Conservation (phyloP, 768 basidiomycete species). For the Boletus rubroflammeus region DNA sequence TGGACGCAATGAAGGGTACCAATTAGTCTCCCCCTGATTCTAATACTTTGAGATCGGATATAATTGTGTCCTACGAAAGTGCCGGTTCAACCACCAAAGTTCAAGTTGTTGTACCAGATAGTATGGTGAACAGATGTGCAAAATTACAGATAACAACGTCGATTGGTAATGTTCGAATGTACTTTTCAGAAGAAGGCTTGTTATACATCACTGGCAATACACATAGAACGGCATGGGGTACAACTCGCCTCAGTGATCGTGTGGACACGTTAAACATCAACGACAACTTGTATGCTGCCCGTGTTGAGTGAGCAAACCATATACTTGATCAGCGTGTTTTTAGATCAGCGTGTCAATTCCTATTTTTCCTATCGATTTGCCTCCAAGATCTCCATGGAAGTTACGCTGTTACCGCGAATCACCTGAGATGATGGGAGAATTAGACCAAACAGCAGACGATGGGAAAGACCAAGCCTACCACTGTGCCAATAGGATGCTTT, state of each 20-base stretch:
- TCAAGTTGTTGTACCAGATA: not conserved
- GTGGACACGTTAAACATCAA: not conserved
- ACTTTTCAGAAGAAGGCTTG: not conserved
- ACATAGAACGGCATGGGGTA: not conserved
- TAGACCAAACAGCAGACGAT: not conserved
- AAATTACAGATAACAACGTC: not conserved
- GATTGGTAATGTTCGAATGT: not conserved
- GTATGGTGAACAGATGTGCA: not conserved
- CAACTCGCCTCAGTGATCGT: conserved; percentile 8
- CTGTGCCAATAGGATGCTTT: conserved; percentile 87
- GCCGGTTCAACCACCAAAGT: not conserved
- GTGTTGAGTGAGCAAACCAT: conserved; percentile 5
- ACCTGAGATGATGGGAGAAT: conserved; percentile 50
- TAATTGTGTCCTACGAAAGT: not conserved
- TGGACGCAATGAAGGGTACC: not conserved
- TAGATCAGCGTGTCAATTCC: not conserved
- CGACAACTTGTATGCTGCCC: not conserved
- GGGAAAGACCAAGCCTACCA: conserved; percentile 53
- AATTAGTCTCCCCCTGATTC: not conserved
- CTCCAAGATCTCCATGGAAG: conserved; percentile 89
- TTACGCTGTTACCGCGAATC: conserved; percentile 94
- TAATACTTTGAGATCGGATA: not conserved
- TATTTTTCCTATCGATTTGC: conserved; percentile 39
- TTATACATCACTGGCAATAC: not conserved
- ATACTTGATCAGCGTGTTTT: conserved; percentile 4